Evolutionary conservation across 2,329 filamentous ascomycete species (phyloP).

Genomic region (Exophiala bonariae): DNA sequence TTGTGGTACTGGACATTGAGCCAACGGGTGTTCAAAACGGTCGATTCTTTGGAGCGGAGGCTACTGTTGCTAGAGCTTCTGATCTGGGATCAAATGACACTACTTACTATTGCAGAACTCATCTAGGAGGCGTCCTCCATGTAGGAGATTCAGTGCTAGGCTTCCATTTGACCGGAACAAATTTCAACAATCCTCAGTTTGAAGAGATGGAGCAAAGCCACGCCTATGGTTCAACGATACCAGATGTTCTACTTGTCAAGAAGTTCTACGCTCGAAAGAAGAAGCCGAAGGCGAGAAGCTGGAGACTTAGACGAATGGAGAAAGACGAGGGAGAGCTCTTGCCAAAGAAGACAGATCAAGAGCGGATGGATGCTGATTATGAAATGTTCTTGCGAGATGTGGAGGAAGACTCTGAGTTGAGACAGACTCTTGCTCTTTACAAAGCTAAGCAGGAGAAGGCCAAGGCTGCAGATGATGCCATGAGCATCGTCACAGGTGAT

Average conservation of each 20-base stretch:
- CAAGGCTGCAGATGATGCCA: slow-evolving; percentile 50
- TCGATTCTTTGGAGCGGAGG: slow-evolving; percentile 81
- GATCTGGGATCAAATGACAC: slow-evolving; percentile 85
- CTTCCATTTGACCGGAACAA: slow-evolving; percentile 85
- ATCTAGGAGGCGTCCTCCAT: slow-evolving; percentile 81
- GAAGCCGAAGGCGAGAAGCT: slow-evolving; percentile 81
- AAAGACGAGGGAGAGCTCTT: slow-evolving; percentile 85
- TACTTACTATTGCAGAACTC: slow-evolving; percentile 87
- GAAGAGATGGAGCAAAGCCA: slow-evolving; percentile 78
- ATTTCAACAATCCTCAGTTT: slow-evolving; percentile 87
- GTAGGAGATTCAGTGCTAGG: slow-evolving; percentile 91
- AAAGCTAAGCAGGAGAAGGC: slow-evolving; percentile 61
- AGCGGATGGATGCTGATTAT: slow-evolving; percentile 87
- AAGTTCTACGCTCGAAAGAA: slow-evolving; percentile 88
- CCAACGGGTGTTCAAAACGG: slow-evolving; percentile 72
- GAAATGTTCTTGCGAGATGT: slow-evolving; percentile 97
- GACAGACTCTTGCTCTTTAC: slow-evolving; percentile 82
- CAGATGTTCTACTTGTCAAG: slow-evolving; percentile 94
- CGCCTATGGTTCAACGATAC: slow-evolving; percentile 75
- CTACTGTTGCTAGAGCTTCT: slow-evolving; percentile 79
- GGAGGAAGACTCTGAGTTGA: slow-evolving; percentile 88
- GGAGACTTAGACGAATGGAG: slow-evolving; percentile 92
- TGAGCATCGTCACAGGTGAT: slow-evolving; percentile 53
- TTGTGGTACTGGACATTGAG: slow-evolving; percentile 93
- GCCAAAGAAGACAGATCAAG: slow-evolving; percentile 83